phyloP scores from a whole-genome alignment of 768 basidiomycete species.

The Collybiopsis confluens region DNA sequence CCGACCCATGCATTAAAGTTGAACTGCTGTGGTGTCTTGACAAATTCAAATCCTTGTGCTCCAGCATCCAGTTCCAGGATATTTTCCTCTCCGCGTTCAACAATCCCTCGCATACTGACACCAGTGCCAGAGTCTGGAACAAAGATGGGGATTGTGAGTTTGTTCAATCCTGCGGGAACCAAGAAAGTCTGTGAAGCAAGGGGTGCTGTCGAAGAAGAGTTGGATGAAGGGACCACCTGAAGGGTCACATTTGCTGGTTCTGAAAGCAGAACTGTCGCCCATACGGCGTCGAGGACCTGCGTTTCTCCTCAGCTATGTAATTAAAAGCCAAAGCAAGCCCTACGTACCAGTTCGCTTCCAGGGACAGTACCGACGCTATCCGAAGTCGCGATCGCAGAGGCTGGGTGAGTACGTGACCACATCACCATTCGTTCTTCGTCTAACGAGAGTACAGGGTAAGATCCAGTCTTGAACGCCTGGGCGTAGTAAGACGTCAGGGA shows the following conservation, averaged over 20 bases:
- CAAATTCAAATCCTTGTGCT: neutral
- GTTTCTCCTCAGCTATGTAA: no score
- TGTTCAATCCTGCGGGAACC: conserved; percentile 55
- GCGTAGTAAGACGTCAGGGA: conserved; percentile 63
- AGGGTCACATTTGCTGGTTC: conserved; percentile 48
- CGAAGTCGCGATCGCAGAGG: conserved; percentile 39
- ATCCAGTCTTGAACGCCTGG: conserved; percentile 67
- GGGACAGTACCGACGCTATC: conserved; percentile 53
- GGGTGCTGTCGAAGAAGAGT: conserved; percentile 39
- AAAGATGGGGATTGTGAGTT: conserved; percentile 53
- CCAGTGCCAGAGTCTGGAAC: neutral
- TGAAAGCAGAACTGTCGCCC: conserved; percentile 65
- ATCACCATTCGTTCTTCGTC: conserved; percentile 53
- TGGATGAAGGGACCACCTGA: conserved; percentile 1
- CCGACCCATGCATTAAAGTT: conserved; percentile 9
- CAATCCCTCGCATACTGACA: conserved; percentile 3
- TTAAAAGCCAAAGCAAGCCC: no score
- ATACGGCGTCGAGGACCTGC: conserved; percentile 60
- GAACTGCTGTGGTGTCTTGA: conserved; percentile 3
- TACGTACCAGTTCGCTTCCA: conserved; percentile 55
- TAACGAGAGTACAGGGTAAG: conserved; percentile 49
- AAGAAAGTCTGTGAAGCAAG: conserved; percentile 38
- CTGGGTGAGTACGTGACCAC: conserved; percentile 68
- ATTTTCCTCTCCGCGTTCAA: neutral
- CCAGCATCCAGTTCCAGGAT: conserved; percentile 4